Base-by-base conservation (phyloP, 805 yeast species). In the Vanderwaltozyma yarrowii region DNA sequence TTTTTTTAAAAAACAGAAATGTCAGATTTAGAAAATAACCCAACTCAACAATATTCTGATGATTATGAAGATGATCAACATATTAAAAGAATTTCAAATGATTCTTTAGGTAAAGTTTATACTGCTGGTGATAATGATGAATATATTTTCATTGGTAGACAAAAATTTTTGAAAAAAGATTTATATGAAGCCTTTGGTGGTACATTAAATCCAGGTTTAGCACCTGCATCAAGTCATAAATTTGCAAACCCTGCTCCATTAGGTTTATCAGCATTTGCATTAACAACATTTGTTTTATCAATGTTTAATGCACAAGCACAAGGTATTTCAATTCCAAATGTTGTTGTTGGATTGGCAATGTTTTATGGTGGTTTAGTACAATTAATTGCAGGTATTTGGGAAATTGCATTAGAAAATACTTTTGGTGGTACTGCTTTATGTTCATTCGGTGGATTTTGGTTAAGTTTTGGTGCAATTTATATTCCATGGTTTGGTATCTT, bases 151-250 rank as follows among this genome's bases (percentile, higher is more conserved):
- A 73, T 85, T 46, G 95, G 95, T 4, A 70, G 76, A 50, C 77
- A 80, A 44, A 78, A 73, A 57, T 85, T 80, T 44, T 66, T 74
- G 39, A 73, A 70, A 48, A 58, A 67, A 37, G 88, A 81, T 36
- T 65, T 81, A 40, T 61, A 66, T 37, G 60, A 60, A 19, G 89
- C 89, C 2, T 81, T 81, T 46, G 95, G 94, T 59, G 95, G 95
- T 78, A 70, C 81, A 15, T 64, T 82, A 55, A 77, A 78, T 47
- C 85, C 92, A 18, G 89, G 85, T 67, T 33, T 66, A 39, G 58
- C 73, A 21, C 68, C 71, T n/a, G 70, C 74, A 5, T 71, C 89
- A 13, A 54, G 63, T 8, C 77, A 78, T 49, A 69, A 69, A 45
- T 67, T 78, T 47, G 84, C 74, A 33, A 77, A 76, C 52, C 81